These are phyloP conservation scores for Naganishia sp. DNA, from an alignment of 1,284 basidiomycete genomes.

Conservation along the genomic window DNA sequence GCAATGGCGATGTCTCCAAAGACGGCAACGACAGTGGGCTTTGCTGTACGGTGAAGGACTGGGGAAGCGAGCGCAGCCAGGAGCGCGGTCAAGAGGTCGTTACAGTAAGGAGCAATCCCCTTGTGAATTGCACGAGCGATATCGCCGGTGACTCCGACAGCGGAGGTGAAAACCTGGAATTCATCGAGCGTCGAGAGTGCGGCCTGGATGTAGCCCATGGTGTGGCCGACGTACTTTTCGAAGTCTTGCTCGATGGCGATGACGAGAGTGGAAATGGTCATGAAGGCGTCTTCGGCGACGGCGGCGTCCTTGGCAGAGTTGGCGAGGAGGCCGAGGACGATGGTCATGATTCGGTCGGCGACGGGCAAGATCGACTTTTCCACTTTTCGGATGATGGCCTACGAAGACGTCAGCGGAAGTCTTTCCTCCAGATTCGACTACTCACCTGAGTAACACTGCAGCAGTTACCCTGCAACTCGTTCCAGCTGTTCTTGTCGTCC, in stretches of 20 bases:
- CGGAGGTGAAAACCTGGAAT: constrained; percentile 90
- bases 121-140: constrained; percentile 89
- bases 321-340: constrained; percentile 80
- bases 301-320: constrained; percentile 88
- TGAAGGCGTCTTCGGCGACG: constrained; percentile 95
- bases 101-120: constrained; percentile 76
- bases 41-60: constrained; percentile 88
- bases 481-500: constrained; percentile 98
- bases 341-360: constrained; percentile 93
- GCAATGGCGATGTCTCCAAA: constrained; percentile 98
- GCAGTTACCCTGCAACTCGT: constrained; percentile 94
- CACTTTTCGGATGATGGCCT: constrained; percentile 84
- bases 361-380: constrained; percentile 80
- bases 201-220: constrained; percentile 84
- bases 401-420: constrained; percentile 18
- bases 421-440: constrained; percentile 29
- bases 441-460: constrained; percentile 84
- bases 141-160: constrained; percentile 93
- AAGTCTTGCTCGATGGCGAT: constrained; percentile 80
- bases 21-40: constrained; percentile 90
- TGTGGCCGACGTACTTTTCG: constrained; percentile 83
- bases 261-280: constrained; percentile 87
- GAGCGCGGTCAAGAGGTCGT: constrained; percentile 85
- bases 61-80: constrained; percentile 91
- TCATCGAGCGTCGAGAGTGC: constrained; percentile 93